Evolutionary conservation across 148 eudicot species (phyloP).

Genomic region (Camellia granthamiana): DNA sequence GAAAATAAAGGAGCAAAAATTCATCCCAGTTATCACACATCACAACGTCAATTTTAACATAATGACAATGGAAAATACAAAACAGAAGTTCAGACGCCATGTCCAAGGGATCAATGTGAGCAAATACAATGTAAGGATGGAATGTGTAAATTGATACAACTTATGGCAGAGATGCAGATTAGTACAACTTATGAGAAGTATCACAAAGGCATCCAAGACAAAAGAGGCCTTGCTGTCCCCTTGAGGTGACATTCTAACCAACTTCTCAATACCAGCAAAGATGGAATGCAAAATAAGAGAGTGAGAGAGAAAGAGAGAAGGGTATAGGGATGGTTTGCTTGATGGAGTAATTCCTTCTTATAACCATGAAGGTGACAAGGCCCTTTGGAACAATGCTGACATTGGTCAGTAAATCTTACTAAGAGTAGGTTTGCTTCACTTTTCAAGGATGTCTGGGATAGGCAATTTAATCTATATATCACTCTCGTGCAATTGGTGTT

Average conservation of each 20-base stretch:
- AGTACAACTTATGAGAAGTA: neutral
- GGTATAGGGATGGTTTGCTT: neutral
- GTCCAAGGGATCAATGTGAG: neutral
- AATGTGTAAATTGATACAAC: neutral
- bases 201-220: neutral
- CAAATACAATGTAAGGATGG: neutral
- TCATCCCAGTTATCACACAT: neutral
- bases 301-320: neutral
- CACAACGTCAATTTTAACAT: neutral
- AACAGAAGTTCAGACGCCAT: neutral
- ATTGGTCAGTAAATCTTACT: too few relatives aligned
- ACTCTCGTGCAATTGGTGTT: neutral
- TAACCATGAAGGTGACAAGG: neutral
- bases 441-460: neutral
- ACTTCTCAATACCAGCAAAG: neutral
- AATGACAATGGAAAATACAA: neutral
- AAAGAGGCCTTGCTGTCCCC: neutral
- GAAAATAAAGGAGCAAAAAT: constrained; percentile 8
- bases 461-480: neutral
- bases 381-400: neutral
- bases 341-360: neutral
- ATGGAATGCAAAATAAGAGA: neutral
- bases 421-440: neutral
- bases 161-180: neutral
- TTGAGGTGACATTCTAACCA: neutral